phyloP scores from a whole-genome alignment of 1,139 yeast genomes.

The Yamadazyma triangularis region DNA sequence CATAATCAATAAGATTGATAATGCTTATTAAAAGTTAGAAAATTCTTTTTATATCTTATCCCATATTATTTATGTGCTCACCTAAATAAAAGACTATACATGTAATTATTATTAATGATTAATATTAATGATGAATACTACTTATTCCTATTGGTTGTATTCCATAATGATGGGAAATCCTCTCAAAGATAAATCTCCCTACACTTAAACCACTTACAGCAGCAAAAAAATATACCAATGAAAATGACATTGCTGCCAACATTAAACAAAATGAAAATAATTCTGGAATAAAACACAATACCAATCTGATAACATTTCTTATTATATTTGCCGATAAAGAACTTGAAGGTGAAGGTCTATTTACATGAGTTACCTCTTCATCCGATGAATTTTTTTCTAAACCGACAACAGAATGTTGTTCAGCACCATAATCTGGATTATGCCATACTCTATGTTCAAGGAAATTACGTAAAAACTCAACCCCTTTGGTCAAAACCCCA shows the following conservation, averaged over 20 bases:
- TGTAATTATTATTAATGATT: too few species aligned
- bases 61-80: too few species aligned
- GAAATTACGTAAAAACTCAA: constrained; percentile 56
- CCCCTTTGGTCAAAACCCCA: constrained; percentile 55
- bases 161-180: constrained; percentile 29
- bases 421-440: constrained; percentile 27
- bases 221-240: constrained; percentile 65
- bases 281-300: constrained; percentile 56
- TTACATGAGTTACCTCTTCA: not conserved
- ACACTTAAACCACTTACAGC: constrained; percentile 63
- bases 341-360: not conserved
- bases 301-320: constrained; percentile 52
- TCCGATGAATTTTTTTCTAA: not conserved
- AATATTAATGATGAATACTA: constrained; percentile 10
- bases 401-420: constrained; percentile 5
- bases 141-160: constrained; percentile 10
- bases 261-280: constrained; percentile 65
- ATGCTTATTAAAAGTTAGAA: not conserved
- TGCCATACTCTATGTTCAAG: constrained; percentile 63
- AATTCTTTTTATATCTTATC: too few species aligned
- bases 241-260: constrained; percentile 75
- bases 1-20: constrained; percentile 14
- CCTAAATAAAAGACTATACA: too few species aligned
- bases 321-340: constrained; percentile 12
- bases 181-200: constrained; percentile 65